Conservation (phyloP, 768 basidiomycete genomes). For the Lactifluus piperatus region DNA sequence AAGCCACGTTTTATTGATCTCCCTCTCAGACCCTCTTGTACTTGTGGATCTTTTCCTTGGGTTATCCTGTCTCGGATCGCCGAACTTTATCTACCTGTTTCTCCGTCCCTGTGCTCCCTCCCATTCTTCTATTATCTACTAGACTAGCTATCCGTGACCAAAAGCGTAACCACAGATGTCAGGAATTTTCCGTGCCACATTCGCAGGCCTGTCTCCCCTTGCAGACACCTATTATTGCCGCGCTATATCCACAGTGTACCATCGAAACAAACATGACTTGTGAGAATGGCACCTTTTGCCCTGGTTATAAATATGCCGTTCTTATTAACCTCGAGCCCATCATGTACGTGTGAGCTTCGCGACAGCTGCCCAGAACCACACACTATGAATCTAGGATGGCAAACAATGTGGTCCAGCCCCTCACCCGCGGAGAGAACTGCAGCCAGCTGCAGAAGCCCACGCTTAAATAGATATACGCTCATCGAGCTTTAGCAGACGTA, state of each 20-base stretch:
- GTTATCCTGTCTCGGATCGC: neutral
- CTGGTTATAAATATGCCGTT: neutral
- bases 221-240: neutral
- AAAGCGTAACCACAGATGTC: constrained; percentile 3
- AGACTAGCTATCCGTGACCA: neutral
- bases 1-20: neutral
- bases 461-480: neutral
- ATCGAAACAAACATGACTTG: neutral
- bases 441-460: neutral
- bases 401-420: neutral
- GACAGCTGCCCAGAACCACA: neutral
- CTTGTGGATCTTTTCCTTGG: neutral
- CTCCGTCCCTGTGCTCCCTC: neutral
- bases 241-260: neutral
- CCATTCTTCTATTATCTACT: neutral
- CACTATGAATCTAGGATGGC: neutral
- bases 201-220: neutral
- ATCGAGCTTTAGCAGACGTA: neutral
- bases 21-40: neutral
- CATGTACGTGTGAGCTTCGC: neutral
- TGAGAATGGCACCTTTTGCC: constrained; percentile 4
- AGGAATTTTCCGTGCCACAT: neutral
- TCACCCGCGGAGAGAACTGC: neutral
- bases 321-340: neutral
- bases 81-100: constrained; percentile 6